phyloP scores from a whole-genome alignment of 2,329 filamentous ascomycete genomes.

The Trichoderma citrinoviride region DNA sequence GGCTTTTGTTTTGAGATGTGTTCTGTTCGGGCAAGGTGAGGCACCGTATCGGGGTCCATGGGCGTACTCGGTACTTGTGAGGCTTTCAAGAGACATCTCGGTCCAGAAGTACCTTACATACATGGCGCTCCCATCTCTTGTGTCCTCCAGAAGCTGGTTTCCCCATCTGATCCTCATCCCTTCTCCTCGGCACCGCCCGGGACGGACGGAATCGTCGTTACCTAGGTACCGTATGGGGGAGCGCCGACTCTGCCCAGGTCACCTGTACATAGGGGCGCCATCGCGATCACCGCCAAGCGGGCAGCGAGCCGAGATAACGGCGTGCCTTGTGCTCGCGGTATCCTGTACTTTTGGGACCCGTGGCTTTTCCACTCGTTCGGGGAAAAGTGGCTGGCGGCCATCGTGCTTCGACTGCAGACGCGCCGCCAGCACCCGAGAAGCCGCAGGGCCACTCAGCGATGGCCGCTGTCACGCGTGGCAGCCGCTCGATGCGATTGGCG shows the following conservation, averaged over 20 bases:
- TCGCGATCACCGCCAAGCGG: too few species aligned
- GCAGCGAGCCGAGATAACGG: too few species aligned
- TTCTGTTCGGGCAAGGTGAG: background rate
- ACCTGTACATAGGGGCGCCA: too few species aligned
- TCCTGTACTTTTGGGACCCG: too few species aligned
- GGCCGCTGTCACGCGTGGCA: slow-evolving; percentile 22
- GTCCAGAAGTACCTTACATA: too few species aligned
- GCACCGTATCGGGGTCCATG: too few species aligned
- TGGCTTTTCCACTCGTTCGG: too few species aligned
- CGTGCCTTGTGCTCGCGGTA: background rate
- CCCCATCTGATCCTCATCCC: background rate
- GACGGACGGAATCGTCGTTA: background rate
- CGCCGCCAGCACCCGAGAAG: slow-evolving; percentile 12
- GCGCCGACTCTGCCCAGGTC: too few species aligned
- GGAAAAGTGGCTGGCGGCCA: background rate
- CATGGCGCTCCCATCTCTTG: too few species aligned
- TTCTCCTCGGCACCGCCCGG: background rate
- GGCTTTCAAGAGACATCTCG: background rate
- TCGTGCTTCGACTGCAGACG: background rate
- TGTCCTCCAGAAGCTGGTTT: background rate
- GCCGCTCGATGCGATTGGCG: slow-evolving; percentile 4
- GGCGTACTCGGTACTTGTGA: background rate
- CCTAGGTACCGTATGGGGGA: too few species aligned
- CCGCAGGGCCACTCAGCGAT: slow-evolving; percentile 22
- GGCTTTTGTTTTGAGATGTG: too few species aligned